Base-by-base conservation (phyloP, 139 green algal genomes). In the Chlorella ohadii region DNA sequence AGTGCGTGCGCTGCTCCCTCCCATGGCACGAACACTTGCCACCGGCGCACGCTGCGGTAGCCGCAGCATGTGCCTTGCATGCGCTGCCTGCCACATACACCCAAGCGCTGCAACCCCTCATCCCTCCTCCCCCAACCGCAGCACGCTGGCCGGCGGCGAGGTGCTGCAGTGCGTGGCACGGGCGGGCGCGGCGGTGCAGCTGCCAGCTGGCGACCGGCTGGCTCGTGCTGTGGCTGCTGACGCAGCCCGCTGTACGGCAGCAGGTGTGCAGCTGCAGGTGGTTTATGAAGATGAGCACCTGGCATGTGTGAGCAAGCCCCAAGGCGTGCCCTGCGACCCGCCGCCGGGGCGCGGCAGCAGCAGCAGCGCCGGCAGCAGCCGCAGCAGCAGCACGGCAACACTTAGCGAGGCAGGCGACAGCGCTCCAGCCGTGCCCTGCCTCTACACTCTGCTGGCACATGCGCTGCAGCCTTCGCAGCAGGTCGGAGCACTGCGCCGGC, bases 241-340 rank as follows among this genome's bases (percentile, higher is more conserved):
- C n/a, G n/a, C 33, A 5, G n/a, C n/a, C 33, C 22, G 20, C 16
- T 2, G 20, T 7, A 7, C 51, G 22, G 22, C 22, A 20, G 33
- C 51, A 22, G 47, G 11, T 27, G 51, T 34, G 55, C 7, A 19
- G 17, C 61, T 90, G 61, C 64, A 84, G 19, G 80, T 92, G 25
- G 64, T 86, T 17, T 91, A 86, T 57, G 85, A 92, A n/a, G 89
- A 92, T 61, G 85, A 87, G 25, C 73, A 89, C 70, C 59, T 92
- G 82, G 89, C 87, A 1, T 86, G 83, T 51, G 44, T 92, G 20
- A 79, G 89, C 20, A 92, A 92, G 82, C 87, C 87, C 17, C 82
- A 63, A 4, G 76, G 76, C 12, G 36, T 82, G 11, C 76, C 76
- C 1, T 31, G 11, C 0, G 76, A 82, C 59, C 20, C 36, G 9